A percentile compares a stretch with the other conserved stretches of the same genome.
These are phyloP conservation scores for Populus deltoides DNA, from an alignment of 345 rosid genomes.

Conservation along the genomic window DNA sequence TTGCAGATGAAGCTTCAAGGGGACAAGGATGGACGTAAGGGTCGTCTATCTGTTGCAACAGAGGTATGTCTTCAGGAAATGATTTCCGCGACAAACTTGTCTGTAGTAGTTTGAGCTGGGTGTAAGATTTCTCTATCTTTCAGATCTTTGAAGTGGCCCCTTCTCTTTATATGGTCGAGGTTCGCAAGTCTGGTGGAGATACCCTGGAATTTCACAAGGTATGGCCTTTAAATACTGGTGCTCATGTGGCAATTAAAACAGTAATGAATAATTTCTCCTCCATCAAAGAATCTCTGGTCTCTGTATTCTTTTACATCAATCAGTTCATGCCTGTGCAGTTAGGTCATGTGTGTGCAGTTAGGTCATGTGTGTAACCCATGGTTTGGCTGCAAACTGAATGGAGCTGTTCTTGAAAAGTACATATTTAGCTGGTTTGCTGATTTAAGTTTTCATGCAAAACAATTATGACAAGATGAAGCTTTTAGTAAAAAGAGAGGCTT, in stretches of 20 bases:
- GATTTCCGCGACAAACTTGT: background rate
- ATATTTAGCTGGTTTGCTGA: background rate
- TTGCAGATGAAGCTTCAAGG: conserved; percentile 85
- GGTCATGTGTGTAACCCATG: background rate
- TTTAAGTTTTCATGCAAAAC: background rate
- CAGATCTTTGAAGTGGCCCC: conserved; percentile 98
- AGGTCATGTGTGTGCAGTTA: background rate
- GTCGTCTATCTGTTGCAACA: conserved; percentile 89
- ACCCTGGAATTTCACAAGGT: conserved; percentile 98
- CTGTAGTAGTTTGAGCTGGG: background rate
- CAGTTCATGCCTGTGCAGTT: background rate
- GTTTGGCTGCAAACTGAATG: background rate
- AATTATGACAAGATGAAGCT: background rate
- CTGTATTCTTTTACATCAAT: background rate
- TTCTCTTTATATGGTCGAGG: conserved; percentile 90
- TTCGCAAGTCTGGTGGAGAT: conserved; percentile 93
- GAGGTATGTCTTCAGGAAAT: conserved; percentile 47
- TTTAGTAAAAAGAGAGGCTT: background rate
- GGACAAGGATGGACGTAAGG: conserved; percentile 97
- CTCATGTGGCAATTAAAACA: background rate
- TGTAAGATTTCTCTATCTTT: background rate
- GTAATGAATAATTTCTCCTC: background rate
- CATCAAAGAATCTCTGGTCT: background rate
- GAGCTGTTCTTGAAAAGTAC: background rate
- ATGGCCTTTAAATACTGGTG: background rate